phyloP scores from a whole-genome alignment of 225 moss, liverwort and hornwort genomes.

The Climacium dendroides region DNA sequence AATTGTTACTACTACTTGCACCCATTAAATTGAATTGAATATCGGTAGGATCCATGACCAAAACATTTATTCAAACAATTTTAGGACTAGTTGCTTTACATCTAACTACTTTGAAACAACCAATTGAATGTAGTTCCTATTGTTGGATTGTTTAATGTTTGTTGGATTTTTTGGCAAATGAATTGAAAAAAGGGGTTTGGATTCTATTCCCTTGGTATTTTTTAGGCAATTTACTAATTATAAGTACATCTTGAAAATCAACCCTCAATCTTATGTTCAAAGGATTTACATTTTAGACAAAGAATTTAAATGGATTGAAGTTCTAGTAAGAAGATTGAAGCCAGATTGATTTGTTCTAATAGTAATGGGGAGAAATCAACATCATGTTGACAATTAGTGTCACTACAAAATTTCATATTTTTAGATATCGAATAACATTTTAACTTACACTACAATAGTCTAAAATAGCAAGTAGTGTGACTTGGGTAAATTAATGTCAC shows the following conservation, averaged over 20 bases:
- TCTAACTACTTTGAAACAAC: not conserved
- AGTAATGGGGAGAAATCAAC: rapidly evolving
- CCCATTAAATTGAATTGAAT: not conserved
- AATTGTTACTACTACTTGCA: not conserved
- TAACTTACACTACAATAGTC: not conserved
- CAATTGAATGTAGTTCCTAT: not conserved
- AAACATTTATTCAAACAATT: not conserved
- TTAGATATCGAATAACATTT: not conserved
- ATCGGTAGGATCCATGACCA: not conserved
- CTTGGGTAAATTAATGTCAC: not conserved
- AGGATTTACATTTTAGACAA: not conserved
- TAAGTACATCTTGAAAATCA: not conserved
- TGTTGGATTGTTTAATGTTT: not conserved
- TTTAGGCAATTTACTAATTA: not conserved
- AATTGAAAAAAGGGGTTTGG: not conserved
- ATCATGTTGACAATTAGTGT: not conserved
- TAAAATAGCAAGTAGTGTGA: not conserved
- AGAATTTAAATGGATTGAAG: not conserved
- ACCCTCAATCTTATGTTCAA: not conserved
- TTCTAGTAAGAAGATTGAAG: not conserved
- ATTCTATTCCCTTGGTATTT: not conserved
- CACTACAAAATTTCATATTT: not conserved
- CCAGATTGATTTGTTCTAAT: not conserved
- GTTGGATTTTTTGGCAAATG: not conserved
- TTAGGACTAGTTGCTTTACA: not conserved